Evolutionary conservation across 345 rosid species (phyloP).

Genomic region (Balakata baccata): DNA sequence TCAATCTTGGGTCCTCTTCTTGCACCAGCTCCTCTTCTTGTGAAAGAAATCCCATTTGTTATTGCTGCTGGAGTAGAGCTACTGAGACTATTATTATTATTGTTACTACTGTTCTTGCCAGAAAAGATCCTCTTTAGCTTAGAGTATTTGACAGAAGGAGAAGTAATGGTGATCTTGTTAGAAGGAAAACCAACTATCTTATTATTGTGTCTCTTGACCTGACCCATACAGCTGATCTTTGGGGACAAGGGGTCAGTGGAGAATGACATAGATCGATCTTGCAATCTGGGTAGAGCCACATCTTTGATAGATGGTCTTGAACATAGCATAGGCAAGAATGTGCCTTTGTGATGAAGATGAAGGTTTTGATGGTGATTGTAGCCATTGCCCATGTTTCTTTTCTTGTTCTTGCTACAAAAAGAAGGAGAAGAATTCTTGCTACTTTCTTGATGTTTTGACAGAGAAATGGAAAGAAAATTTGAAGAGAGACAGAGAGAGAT

Average conservation of each 20-base stretch:
- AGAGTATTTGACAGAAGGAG: constrained; percentile 39
- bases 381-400: constrained; percentile 36
- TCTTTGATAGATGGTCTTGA: constrained; percentile 64
- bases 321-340: constrained; percentile 74
- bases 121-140: constrained; percentile 69
- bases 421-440: neutral
- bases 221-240: constrained; percentile 85
- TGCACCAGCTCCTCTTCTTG: neutral
- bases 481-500: neutral
- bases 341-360: constrained; percentile 32
- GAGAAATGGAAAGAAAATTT: neutral
- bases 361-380: constrained; percentile 34
- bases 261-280: constrained; percentile 28
- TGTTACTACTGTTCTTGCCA: constrained; percentile 28
- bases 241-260: constrained; percentile 75
- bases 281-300: constrained; percentile 32
- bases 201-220: constrained; percentile 64
- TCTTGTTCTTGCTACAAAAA: neutral
- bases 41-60: neutral
- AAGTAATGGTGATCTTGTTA: constrained; percentile 24
- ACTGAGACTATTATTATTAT: neutral
- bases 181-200: constrained; percentile 43
- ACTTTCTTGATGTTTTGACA: neutral
- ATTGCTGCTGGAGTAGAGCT: too few species aligned
- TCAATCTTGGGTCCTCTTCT: constrained; percentile 16